phyloP scores from a whole-genome alignment of 805 yeast genomes.

The Candida broadrunensis region DNA sequence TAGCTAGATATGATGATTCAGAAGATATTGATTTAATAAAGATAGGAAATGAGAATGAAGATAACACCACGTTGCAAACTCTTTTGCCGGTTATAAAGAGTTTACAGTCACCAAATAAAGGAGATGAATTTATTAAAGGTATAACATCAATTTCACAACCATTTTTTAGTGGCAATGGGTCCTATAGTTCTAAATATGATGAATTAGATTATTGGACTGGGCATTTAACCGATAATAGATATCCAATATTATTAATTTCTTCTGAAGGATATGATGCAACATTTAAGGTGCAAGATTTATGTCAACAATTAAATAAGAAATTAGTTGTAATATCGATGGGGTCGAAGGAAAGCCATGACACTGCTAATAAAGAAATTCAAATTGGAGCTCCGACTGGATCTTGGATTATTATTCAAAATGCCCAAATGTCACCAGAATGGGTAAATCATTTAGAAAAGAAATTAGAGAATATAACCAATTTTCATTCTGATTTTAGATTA shows the following conservation, averaged over 20 bases:
- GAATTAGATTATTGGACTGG: constrained; percentile 26
- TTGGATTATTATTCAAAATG: constrained; percentile 80
- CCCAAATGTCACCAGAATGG: constrained; percentile 72
- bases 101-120: neutral
- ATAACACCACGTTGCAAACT: neutral
- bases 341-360: constrained; percentile 57
- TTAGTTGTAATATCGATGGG: constrained; percentile 66
- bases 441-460: constrained; percentile 49
- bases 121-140: constrained; percentile 13
- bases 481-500: constrained; percentile 44
- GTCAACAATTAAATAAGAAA: constrained; percentile 22
- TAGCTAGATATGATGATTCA: too few species aligned
- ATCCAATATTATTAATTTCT: constrained; percentile 48
- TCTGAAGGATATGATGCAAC: constrained; percentile 69
- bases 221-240: constrained; percentile 4
- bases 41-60: neutral
- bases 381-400: constrained; percentile 45
- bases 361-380: constrained; percentile 54
- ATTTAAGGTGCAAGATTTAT: constrained; percentile 45
- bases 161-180: constrained; percentile 23
- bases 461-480: constrained; percentile 25
- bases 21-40: too few species aligned
- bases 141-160: constrained; percentile 15
- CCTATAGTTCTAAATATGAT: constrained; percentile 29
- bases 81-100: neutral